phyloP scores from a whole-genome alignment of 371 early-diverging fungal genomes.

The Zopfochytrium polystomum region DNA sequence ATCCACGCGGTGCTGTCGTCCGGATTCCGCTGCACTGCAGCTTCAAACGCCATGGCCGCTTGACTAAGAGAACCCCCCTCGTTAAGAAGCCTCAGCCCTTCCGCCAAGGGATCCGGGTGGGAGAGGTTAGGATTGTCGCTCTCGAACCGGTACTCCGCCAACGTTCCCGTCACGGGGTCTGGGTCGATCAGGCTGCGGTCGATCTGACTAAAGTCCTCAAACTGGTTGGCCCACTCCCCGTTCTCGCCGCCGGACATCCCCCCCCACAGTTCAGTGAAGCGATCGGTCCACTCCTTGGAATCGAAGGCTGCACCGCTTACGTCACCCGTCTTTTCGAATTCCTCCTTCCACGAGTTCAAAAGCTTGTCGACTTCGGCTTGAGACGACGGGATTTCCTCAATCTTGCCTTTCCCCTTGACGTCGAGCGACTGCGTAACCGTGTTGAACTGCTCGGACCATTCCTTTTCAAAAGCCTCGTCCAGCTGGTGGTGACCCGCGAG shows the following conservation, averaged over 20 bases:
- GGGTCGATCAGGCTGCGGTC: conserved; percentile 20
- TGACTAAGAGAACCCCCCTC: conserved; percentile 33
- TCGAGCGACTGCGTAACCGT: conserved; percentile 5
- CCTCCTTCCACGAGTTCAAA: conserved; percentile 16
- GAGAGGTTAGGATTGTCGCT: conserved; percentile 36
- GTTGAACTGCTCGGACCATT: conserved; percentile 28
- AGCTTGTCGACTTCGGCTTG: conserved; percentile 4
- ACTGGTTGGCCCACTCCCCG: not conserved
- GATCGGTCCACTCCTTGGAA: conserved; percentile 5
- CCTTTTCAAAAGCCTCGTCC: conserved; percentile 13
- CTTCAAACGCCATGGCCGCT: conserved; percentile 47
- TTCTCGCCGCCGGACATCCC: conserved; percentile 6
- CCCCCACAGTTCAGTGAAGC: conserved; percentile 11
- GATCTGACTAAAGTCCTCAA: not conserved
- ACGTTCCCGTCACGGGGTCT: conserved; percentile 37
- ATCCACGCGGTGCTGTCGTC: conserved; percentile 38
- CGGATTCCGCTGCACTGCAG: conserved; percentile 35
- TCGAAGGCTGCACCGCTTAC: not conserved
- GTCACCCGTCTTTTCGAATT: conserved; percentile 6
- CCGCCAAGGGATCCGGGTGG: conserved; percentile 38
- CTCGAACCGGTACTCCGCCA: conserved; percentile 41
- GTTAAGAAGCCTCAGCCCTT: conserved; percentile 28
- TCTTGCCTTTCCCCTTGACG: conserved; percentile 20
- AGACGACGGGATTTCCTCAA: not conserved
- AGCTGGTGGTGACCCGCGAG: conserved; percentile 14